Base-by-base conservation (phyloP, 768 basidiomycete genomes). In the Lactifluus hygrophoroides region DNA sequence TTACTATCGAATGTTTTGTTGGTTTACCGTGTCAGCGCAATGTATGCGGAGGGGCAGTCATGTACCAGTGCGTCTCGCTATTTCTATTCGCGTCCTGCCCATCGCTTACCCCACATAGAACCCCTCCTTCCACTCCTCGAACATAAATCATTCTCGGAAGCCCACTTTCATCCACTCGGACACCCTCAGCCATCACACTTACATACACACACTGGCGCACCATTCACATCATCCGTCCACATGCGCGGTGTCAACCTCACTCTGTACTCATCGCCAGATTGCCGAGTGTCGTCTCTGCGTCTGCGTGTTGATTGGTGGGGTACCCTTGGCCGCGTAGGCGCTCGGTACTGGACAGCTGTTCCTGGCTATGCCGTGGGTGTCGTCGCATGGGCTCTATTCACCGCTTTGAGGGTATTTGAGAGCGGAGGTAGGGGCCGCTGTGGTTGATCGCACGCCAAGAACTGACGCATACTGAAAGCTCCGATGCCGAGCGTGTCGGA, bases 331-430 rank as follows among this genome's bases (percentile, higher is more conserved):
- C 77, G 87, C 37, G 78, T 82, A 69, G 82, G 84, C 1, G 73
- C 83, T 17, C 77, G 95, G 23, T 97, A 91, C 72, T 79, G 86
- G 47, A 85, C 82, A 32, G 83, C 84, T 2, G 65, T 89, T 0
- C 74, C 85, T 3, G 79, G 80, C 27, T 96, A 94, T 87, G 76
- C 83, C 2, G 73, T 86, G 2, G 91, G 88, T 4, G 70, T 90
- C n/a, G 80, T 83, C 1, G 74, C 79, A 4, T 63, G 88, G 16
- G 65, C 85, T 0, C 54, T 88, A 21, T 84, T 80, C 63, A 69
- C 76, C 34, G 77, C 76, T 6, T 84, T 80, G 81, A 69, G 66
- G 16, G 50, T 54, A 3, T 51, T 66, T 27, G 65, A 70, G 14
- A 58, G 65, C 10, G 68, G 69, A 27, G 67, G 73, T 61, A 63